Evolutionary conservation across 352 stramenopile genomes (phyloP), one percentile per base, ranked within the genome.

Genomic region (Aphanomyces invadans): DNA sequence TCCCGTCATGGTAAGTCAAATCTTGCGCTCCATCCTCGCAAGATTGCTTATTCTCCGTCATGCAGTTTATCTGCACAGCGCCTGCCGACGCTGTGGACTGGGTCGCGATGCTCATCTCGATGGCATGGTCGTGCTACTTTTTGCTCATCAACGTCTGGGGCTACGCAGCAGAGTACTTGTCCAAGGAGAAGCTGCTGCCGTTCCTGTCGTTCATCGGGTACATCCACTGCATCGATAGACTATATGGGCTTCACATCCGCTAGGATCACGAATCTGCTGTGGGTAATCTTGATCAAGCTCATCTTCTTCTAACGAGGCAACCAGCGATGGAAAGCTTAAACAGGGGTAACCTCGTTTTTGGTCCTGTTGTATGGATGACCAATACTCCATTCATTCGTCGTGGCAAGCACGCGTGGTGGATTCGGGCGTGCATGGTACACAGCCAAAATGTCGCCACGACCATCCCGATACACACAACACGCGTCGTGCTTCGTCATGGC

Each of bases 101-200:
- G 86, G 77, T 95, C 42, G 78, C 83, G 39, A 73, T 92, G 63
- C 73, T 95, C 23, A 59, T 92, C 25, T 71, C 80, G 4, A 95
- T 95, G 86, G 75, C 82, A 21, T 92, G 83, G 83, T 95, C 86
- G 54, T 77, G 92, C 25, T 90, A 79, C 60, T 95, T 95, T 59
- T 65, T 95, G 44, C 51, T 95, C 21, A 86, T 69, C 61, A 95
- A 92, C 71, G 62, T 95, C 26, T 91, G 81, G 79, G 66, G 74
- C 56, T 71, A 87, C 44, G 89, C 92, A 38, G 77, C 79, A 19
- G 82, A 92, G 54, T 82, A 90, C 61, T 56, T 90, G 54, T 83
- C 83, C 32, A 92, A 95, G 67, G 86, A 95, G 57, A 95, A 95
- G 63, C 90, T 92, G 80, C 70, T 95, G 17, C 84, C 86, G 21